These are phyloP conservation scores for Syncephalis plumigaleata DNA, from an alignment of 371 early-diverging fungal species.

Conservation along the genomic window DNA sequence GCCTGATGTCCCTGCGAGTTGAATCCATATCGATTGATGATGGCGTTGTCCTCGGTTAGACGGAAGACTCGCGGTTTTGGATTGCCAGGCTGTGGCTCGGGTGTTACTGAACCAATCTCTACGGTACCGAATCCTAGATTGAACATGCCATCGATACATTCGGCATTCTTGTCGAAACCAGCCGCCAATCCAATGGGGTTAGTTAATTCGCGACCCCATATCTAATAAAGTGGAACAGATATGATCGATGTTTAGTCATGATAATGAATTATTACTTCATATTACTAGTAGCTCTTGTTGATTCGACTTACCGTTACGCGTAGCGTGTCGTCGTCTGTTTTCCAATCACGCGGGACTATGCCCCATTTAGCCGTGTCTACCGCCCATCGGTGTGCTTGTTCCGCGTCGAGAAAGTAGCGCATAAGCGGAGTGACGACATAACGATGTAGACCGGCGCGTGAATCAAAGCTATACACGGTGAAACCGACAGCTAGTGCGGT, in stretches of 20 bases:
- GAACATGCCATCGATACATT: slow-evolving; percentile 58
- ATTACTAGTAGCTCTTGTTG: slow-evolving; percentile 1
- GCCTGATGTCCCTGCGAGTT: slow-evolving; percentile 55
- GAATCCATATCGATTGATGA: slow-evolving; percentile 80
- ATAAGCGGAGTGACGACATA: slow-evolving; percentile 40
- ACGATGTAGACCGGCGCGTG: slow-evolving; percentile 47
- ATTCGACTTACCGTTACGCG: slow-evolving; percentile 18
- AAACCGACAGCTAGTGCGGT: not conserved
- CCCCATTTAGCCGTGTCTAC: slow-evolving; percentile 34
- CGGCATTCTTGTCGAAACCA: slow-evolving; percentile 75
- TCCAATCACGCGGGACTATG: slow-evolving; percentile 29
- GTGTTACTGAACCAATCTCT: slow-evolving; percentile 73
- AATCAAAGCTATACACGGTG: slow-evolving; percentile 33
- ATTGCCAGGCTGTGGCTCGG: slow-evolving; percentile 66
- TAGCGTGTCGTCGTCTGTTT: slow-evolving; percentile 21
- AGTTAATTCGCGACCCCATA: slow-evolving; percentile 41
- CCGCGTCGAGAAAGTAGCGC: slow-evolving; percentile 40
- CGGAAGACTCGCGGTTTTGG: slow-evolving; percentile 66
- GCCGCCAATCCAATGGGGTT: slow-evolving; percentile 77
- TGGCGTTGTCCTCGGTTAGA: slow-evolving; percentile 39
- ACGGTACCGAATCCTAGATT: slow-evolving; percentile 71
- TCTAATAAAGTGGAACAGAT: slow-evolving; percentile 7
- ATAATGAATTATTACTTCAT: not conserved
- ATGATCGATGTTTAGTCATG: not conserved
- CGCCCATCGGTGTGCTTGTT: slow-evolving; percentile 43